Evolutionary conservation across 306 rosid genomes (phyloP).

Genomic region (Lablab purpureus): DNA sequence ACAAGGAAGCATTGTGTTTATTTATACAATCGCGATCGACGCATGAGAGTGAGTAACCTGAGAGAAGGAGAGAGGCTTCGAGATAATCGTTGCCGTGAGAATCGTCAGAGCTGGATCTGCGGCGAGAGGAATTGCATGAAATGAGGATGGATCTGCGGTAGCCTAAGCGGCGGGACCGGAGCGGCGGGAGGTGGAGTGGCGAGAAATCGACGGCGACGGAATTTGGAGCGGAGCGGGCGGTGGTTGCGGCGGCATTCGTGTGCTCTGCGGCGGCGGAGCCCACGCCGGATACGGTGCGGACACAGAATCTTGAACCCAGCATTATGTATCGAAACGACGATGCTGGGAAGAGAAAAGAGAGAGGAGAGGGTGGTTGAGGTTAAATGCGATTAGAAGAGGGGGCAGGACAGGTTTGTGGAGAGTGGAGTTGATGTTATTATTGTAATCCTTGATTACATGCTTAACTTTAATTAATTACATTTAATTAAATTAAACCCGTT

Average conservation of each 20-base stretch:
- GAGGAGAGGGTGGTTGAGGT: slow-evolving; percentile 3
- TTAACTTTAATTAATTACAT: not conserved
- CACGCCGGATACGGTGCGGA: slow-evolving; percentile 48
- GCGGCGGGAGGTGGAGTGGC: slow-evolving; percentile 44
- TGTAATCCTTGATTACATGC: not conserved
- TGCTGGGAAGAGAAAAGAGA: not conserved
- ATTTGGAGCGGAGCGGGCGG: slow-evolving; percentile 42
- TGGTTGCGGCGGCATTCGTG: slow-evolving; percentile 48
- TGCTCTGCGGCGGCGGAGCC: slow-evolving; percentile 60
- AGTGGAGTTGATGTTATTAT: not conserved
- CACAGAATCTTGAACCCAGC: slow-evolving; percentile 48
- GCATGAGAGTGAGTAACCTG: slow-evolving; percentile 56
- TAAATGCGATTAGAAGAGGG: slow-evolving; percentile 6
- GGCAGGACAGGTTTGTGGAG: not conserved
- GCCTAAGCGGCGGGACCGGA: slow-evolving; percentile 48
- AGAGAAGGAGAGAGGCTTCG: slow-evolving; percentile 87
- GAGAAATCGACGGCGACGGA: slow-evolving; percentile 46
- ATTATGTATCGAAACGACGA: slow-evolving; percentile 39
- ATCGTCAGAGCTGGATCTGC: slow-evolving; percentile 61
- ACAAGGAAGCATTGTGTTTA: slow-evolving; percentile 3
- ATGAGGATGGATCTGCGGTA: slow-evolving; percentile 56
- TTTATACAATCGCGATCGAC: not conserved
- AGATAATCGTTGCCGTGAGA: slow-evolving; percentile 59
- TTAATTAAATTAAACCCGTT: not conserved
- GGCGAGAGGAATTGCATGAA: slow-evolving; percentile 60